Conservation (phyloP, 306 rosid species). For the Aeschynomene evenia region DNA sequence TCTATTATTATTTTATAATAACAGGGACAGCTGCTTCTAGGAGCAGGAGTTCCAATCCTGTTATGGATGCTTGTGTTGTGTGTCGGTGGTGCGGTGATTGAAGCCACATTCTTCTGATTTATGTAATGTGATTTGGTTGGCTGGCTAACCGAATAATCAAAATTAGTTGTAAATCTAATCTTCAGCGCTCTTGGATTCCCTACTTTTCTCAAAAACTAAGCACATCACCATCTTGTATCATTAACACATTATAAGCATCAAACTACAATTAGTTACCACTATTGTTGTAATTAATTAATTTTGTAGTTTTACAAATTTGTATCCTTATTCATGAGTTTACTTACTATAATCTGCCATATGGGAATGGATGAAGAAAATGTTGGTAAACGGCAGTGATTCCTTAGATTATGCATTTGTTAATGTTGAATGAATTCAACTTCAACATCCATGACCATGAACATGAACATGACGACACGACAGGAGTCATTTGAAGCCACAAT, state of each 20-base stretch:
- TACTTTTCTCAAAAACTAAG: neutral
- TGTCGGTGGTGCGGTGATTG: constrained; percentile 12
- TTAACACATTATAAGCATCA: neutral
- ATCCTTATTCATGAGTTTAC: neutral
- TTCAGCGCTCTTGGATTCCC: constrained; percentile 1
- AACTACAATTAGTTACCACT: no score
- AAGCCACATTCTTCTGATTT: neutral
- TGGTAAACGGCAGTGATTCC: neutral
- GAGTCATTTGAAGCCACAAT: neutral
- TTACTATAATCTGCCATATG: neutral
- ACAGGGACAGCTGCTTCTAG: neutral
- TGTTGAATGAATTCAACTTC: neutral
- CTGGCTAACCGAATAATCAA: neutral
- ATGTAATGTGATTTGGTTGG: neutral
- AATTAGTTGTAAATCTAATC: neutral
- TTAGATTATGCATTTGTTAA: neutral
- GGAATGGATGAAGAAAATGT: neutral
- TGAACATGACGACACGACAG: no score
- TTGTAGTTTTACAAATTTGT: neutral
- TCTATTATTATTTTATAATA: neutral
- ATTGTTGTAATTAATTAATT: no score
- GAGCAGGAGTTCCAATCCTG: neutral
- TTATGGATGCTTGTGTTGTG: no score
- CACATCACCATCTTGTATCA: neutral
- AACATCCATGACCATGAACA: neutral